A percentile compares a stretch with the other conserved stretches of the same genome.
These are phyloP conservation scores for Flaveria brownii DNA, from an alignment of 129 eudicot species.

Conservation along the genomic window DNA sequence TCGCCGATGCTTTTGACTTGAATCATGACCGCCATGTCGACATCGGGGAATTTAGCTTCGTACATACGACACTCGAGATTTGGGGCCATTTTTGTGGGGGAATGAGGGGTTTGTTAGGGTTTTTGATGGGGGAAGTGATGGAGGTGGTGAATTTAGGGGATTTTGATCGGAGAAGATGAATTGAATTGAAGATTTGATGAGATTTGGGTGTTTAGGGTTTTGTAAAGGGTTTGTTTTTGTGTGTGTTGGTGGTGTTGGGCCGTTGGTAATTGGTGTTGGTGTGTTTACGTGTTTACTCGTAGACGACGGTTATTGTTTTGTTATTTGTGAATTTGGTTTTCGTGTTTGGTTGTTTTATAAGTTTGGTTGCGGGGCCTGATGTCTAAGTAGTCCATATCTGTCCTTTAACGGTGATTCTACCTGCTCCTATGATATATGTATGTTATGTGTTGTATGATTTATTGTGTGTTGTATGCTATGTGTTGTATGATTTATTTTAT, in stretches of 20 bases:
- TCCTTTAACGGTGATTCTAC: no score
- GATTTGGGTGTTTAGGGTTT: conserved; percentile 30
- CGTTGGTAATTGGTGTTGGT: not conserved
- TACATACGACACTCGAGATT: conserved; percentile 94
- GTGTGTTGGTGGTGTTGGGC: conserved; percentile 16
- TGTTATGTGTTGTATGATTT: no score
- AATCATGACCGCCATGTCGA: conserved; percentile 90
- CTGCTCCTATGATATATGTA: no score
- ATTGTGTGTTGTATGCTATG: no score
- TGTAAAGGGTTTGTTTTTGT: conserved; percentile 27
- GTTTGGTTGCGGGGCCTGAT: no score
- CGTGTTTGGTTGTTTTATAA: no score
- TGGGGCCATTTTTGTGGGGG: conserved; percentile 56
- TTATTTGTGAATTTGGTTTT: no score
- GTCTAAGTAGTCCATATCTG: no score
- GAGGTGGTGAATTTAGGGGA: conserved; percentile 11
- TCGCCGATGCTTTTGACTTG: conserved; percentile 92
- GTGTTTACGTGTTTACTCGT: not conserved
- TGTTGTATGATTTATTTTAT: no score
- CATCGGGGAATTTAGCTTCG: conserved; percentile 79
- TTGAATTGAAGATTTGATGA: not conserved
- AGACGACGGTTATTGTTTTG: not conserved
- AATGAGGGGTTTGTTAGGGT: conserved; percentile 20
- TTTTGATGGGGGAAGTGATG: not conserved
- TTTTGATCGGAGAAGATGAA: conserved; percentile 1